Evolutionary conservation across 2,329 filamentous ascomycete genomes (phyloP).

Genomic region (Penicillium sp.): DNA sequence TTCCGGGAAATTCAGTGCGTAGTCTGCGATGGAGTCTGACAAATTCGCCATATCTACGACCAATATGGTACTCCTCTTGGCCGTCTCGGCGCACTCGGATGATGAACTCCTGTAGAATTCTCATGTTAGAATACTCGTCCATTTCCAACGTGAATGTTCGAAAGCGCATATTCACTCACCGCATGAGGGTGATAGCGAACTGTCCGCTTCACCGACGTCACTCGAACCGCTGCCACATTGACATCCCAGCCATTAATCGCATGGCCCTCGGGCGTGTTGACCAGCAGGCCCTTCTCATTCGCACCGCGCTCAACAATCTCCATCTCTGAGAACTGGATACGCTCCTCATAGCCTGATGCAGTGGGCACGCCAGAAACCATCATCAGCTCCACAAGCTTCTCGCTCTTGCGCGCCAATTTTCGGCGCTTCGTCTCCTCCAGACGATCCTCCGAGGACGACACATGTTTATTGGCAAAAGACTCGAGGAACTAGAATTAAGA

Average conservation of each 20-base stretch:
- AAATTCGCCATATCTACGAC: constrained; percentile 88
- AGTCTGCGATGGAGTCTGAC: constrained; percentile 75
- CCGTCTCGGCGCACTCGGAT: constrained; percentile 80
- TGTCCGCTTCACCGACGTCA: constrained; percentile 79
- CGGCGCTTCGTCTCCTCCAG: constrained; percentile 93
- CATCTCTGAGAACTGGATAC: constrained; percentile 94
- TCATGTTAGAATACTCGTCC: neutral
- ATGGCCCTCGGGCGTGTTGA: constrained; percentile 87
- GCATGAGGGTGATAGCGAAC: constrained; percentile 90
- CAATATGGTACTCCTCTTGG: constrained; percentile 76
- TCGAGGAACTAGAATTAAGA: constrained; percentile 73
- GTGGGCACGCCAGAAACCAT: constrained; percentile 98
- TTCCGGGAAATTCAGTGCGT: constrained; percentile 84
- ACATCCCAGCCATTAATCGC: constrained; percentile 96
- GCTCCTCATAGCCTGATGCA: constrained; percentile 94
- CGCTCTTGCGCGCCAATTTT: constrained; percentile 88
- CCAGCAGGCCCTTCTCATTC: constrained; percentile 84
- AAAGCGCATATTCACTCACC: constrained; percentile 54
- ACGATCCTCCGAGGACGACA: constrained; percentile 94
- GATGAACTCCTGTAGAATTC: constrained; percentile 75
- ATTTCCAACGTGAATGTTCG: too few species aligned
- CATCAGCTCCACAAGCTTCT: constrained; percentile 97
- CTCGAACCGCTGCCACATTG: constrained; percentile 87
- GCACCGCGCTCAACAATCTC: constrained; percentile 93
- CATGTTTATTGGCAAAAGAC: constrained; percentile 95